Percentiles rank a stretch among this genome's conserved stretches.
Conservation (phyloP, 169 alveolate species). For the Fabrea salina region DNA sequence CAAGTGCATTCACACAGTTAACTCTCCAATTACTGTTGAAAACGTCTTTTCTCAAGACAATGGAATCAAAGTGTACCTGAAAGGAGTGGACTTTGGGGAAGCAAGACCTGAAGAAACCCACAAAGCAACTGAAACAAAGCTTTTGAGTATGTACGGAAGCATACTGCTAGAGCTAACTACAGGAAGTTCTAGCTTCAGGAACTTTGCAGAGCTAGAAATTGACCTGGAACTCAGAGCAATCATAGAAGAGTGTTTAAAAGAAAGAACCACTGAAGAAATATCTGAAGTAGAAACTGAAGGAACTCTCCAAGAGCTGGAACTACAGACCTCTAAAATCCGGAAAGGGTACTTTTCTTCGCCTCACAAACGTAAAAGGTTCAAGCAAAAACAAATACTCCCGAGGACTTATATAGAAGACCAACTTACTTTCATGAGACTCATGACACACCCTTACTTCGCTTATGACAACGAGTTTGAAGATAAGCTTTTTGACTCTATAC, state of each 20-base stretch:
- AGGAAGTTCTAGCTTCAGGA: conserved; percentile 2
- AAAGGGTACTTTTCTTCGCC: background rate
- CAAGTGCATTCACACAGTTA: conserved; percentile 56
- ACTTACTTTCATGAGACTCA: background rate
- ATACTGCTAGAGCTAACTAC: conserved; percentile 61
- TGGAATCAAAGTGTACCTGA: conserved; percentile 57
- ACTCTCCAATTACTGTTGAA: conserved; percentile 46
- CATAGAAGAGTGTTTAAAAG: conserved; percentile 37
- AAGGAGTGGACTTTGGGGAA: conserved; percentile 58
- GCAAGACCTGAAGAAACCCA: conserved; percentile 56
- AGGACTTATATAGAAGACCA: background rate
- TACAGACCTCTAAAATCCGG: background rate
- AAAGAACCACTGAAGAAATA: background rate
- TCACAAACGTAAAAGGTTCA: background rate
- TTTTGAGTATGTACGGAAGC: conserved; percentile 52
- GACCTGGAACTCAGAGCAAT: conserved; percentile 44
- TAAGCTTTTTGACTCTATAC: too few species aligned
- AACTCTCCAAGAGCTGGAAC: background rate
- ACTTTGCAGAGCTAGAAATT: conserved; percentile 22
- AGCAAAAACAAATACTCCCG: background rate
- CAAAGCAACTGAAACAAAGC: conserved; percentile 51
- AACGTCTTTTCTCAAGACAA: conserved; percentile 59
- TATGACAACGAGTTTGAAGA: background rate
- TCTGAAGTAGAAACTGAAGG: background rate
- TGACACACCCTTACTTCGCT: conserved; percentile 21